Evolutionary conservation across 331 rosid genomes (phyloP), one percentile per base, ranked within the genome.

Genomic region (Pyracantha coccinea): DNA sequence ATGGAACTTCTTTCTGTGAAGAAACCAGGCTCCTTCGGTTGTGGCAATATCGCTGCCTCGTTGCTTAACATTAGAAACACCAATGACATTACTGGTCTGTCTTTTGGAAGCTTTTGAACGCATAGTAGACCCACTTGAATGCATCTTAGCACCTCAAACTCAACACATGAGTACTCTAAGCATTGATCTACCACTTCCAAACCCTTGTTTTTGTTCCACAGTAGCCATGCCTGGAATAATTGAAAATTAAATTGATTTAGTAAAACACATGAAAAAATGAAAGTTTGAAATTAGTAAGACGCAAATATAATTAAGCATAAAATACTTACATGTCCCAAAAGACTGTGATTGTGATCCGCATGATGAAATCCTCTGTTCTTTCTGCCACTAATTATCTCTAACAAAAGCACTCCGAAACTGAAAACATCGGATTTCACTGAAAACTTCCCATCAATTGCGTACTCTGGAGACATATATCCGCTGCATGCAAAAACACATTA

Each of bases 271-370:
- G 72, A 7, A 27, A 27, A 5, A n/a, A 41, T 29, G 31, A n/a
- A 29, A 12, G 44, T 29, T 52, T 10, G 1, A 14, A 10, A 27
- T 11, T 35, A 50, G 24, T 1, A 24, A 19, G 62, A 47, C 59
- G 50, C 35, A 32, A 20, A 69, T 2, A 52, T 41, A 11, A 41
- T 41, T 41, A 41, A 69, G 14, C 64, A 29, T 29, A 38, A 3
- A 53, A 29, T 20, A 41, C 85, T 80, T 76, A 84, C 92, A 74
- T 80, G 78, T 73, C 88, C 90, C 25, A 88, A 77, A 71, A 88
- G 90, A 66, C 57, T 78, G 60, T 78, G 82, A 19, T 78, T 35
- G 52, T 81, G 76, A 55, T 80, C 76, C 63, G 81, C 72, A 23
- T 84, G 80, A 38, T 16, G 54, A 45, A 88, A 84, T 17, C 80